Evolutionary conservation across 148 eudicot species (phyloP), one percentile per base, ranked within the genome.

Genomic region (Camellia japonica): DNA sequence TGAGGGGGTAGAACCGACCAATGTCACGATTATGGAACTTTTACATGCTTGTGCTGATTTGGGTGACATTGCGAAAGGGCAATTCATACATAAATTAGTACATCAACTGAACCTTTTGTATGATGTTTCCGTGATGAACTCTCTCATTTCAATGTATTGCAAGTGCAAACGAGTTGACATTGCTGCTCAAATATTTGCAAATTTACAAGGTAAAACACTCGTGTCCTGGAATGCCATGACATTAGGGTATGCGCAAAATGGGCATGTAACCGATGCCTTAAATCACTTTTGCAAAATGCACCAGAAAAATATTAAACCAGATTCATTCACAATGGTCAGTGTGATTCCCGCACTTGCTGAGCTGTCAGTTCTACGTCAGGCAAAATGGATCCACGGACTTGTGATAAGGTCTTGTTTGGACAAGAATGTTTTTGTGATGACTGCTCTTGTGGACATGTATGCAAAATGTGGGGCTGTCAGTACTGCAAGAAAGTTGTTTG

Each of bases 151-250:
- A 65, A 92, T 92, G 98, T 94, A 92, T 82, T 90, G 87, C 80
- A 94, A 94, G 82, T 94, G 97, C 85, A 92, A 81, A 77, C 90
- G 85, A 44, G 88, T 88, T 63, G 90, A 92, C 41, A 51, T 87
- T 54, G 97, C 93, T 54, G 84, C 85, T 38, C 78, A 86, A 51
- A 83, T 94, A 86, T 94, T 92, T 78, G 77, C 82, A 66, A 83
- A 73, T 55, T 78, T 91, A 49, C 69, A 64, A 59, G 71, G 42
- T 54, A 94, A 91, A 84, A 92, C 97, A 6, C 85, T 93, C 7
- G 97, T 94, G 58, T 94, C 98, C 5, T 94, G 98, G 97, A 94
- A 94, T 61, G 92, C 98, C 30, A 88, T 94, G 91, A 89, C 92
- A 79, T 78, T 92, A 63, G 98, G 98, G 54, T 90, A 87, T 77